A percentile compares a stretch with the other conserved stretches of the same genome.
phyloP scores from a whole-genome alignment of 768 basidiomycete genomes.

The Boletus rubropictus region DNA sequence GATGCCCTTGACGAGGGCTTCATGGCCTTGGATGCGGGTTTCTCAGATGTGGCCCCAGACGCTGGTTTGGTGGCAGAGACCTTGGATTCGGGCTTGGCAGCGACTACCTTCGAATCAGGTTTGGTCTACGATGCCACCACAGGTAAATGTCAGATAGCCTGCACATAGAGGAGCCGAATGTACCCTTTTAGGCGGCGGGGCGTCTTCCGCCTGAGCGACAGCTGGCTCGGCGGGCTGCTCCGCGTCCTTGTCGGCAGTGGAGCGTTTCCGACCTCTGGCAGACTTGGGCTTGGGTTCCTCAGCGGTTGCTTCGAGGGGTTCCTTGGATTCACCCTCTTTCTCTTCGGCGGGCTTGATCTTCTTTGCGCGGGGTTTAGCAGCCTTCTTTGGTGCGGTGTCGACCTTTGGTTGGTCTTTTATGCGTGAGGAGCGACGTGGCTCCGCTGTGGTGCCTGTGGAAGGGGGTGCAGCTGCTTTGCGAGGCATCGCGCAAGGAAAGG shows the following conservation, averaged over 20 bases:
- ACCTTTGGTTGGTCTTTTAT: slow-evolving; percentile 68
- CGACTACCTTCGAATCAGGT: slow-evolving; percentile 31
- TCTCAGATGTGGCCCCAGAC: slow-evolving; percentile 31
- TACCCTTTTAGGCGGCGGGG: slow-evolving; percentile 65
- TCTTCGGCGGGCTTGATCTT: slow-evolving; percentile 35
- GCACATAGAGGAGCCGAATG: slow-evolving; percentile 8
- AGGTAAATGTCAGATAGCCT: neutral
- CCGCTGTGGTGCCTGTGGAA: slow-evolving; percentile 32
- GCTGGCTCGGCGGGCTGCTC: slow-evolving; percentile 36
- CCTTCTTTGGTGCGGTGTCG: slow-evolving; percentile 48
- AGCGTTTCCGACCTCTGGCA: slow-evolving; percentile 52
- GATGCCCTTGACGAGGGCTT: slow-evolving; percentile 38
- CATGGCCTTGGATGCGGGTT: slow-evolving; percentile 38
- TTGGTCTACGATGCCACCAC: slow-evolving; percentile 34
- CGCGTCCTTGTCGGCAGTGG: slow-evolving; percentile 35
- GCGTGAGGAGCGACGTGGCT: slow-evolving; percentile 67
- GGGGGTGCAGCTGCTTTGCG: slow-evolving; percentile 56
- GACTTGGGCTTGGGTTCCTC: slow-evolving; percentile 40
- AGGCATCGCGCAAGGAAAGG: slow-evolving; percentile 44
- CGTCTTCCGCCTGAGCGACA: slow-evolving; percentile 32
- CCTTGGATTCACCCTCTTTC: slow-evolving; percentile 44
- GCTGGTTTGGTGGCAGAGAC: slow-evolving; percentile 25
- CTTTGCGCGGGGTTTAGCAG: slow-evolving; percentile 55
- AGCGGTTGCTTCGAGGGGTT: slow-evolving; percentile 25
- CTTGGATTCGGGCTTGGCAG: slow-evolving; percentile 33